Conservation (phyloP, 2,329 filamentous ascomycete species). For the Juglanconis sp. region DNA sequence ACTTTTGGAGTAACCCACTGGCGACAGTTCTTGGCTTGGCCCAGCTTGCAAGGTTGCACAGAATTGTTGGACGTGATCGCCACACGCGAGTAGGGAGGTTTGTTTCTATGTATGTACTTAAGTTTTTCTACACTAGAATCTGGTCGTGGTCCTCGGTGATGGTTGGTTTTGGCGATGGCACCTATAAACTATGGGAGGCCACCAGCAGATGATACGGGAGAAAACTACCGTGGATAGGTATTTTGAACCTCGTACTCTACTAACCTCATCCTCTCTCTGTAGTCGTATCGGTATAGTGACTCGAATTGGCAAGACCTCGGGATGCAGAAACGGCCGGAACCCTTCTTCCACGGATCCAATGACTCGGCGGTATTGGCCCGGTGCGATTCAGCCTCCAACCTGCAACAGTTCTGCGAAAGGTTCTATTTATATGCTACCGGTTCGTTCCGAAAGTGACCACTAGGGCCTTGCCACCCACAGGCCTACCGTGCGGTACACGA, state of each 20-base stretch:
- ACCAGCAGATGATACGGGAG: no score
- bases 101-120: no score
- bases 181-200: no score
- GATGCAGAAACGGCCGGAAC: background rate
- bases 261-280: no score
- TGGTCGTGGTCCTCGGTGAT: no score
- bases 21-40: background rate
- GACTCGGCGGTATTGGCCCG: conserved; percentile 9
- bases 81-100: background rate
- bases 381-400: conserved; percentile 7
- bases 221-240: no score
- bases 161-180: no score
- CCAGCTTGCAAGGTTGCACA: background rate
- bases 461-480: background rate
- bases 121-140: no score
- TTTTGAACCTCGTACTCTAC: no score
- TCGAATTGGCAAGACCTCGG: background rate
- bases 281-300: no score
- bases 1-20: background rate
- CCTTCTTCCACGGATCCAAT: conserved; percentile 1
- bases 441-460: background rate
- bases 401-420: background rate
- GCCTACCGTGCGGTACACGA: background rate
- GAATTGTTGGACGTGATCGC: background rate
- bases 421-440: conserved; percentile 14